Conservation (phyloP, 2,329 filamentous ascomycete species). For the Rosellinia necatrix region DNA sequence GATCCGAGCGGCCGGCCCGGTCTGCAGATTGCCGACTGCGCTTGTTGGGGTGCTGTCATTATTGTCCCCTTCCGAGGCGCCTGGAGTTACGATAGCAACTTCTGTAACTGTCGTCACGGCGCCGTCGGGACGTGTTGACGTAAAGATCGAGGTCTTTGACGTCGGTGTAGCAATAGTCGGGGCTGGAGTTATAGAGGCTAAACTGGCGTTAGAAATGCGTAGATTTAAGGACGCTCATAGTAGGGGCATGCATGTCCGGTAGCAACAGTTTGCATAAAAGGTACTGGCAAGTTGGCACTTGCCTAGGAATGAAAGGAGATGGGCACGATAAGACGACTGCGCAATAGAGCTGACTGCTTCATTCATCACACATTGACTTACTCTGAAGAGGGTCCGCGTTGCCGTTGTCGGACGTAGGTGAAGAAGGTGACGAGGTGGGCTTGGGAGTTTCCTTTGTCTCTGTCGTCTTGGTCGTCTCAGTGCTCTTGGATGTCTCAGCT, state of each 20-base stretch:
- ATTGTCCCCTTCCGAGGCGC: slow-evolving; percentile 25
- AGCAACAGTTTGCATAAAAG: no score
- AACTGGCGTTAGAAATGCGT: slow-evolving; percentile 15
- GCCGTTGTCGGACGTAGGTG: slow-evolving; percentile 6
- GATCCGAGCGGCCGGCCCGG: slow-evolving; percentile 28
- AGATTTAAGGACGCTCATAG: neutral
- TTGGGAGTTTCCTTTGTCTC: neutral
- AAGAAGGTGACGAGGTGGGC: slow-evolving; percentile 5
- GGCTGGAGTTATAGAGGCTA: slow-evolving; percentile 29
- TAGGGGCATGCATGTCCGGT: no score
- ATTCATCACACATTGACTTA: slow-evolving; percentile 3
- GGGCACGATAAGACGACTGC: no score
- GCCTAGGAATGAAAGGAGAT: no score
- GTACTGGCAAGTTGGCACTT: neutral
- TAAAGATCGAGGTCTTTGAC: slow-evolving; percentile 37
- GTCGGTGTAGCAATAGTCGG: slow-evolving; percentile 27
- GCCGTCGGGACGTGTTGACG: slow-evolving; percentile 38
- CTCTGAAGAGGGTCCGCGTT: neutral
- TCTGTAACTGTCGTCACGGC: slow-evolving; percentile 40
- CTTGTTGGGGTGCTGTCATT: slow-evolving; percentile 18
- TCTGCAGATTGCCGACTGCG: slow-evolving; percentile 35
- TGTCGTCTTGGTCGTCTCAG: neutral
- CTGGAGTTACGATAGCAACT: slow-evolving; percentile 36
- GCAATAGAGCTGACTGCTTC: no score
- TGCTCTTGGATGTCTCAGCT: neutral